Base-by-base conservation (phyloP, 495 filamentous ascomycete genomes). In the Mytilinidion resinicola region DNA sequence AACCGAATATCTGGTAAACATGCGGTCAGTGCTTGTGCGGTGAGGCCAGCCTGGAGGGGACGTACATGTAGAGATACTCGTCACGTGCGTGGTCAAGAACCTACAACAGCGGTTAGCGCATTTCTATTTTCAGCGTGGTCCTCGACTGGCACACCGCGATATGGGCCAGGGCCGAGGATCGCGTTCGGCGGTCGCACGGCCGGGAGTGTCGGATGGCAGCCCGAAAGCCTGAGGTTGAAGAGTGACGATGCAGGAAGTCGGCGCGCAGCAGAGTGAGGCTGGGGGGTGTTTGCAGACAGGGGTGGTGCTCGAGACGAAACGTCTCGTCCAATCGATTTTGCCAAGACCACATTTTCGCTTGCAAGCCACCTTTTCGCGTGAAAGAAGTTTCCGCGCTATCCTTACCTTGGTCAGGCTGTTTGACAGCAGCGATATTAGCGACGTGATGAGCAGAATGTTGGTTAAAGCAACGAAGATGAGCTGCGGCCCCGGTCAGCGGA, bases 371-470 rank as follows among this genome's bases (percentile, higher is more conserved):
- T 30, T 30, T 30, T 30, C 25, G 3, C 25, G 25, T 30, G 25
- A 30, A 30, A 30, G 25, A 30, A 30, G 25, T 30, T 30, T 30
- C 25, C 25, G 51, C 21, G 34, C 33, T 39, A 30, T 17, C 54
- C 70, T 33, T 69, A 96, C 90, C 69, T 88, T 89, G 41, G 85
- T 88, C 63, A 96, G 83, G 67, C 84, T 90, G 77, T 95, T 91
- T 63, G 88, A 92, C 61, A 96, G 82, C 72, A 96, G 83, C 78
- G 88, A 90, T 55, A 96, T 93, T 56, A 96, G 76, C 14, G 88
- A 92, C 39, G 91, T 93, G 62, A 95, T 85, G n/a, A 96, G 78
- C 12, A 96, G 78, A 55, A 96, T 90, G 62, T 92, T 95, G 60
- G 88, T 95, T 70, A 96, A 78, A 35, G 80, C 87, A 34, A 96